phyloP scores from a whole-genome alignment of 2,329 filamentous ascomycete species.

The Arthrobotrys entomopaga region DNA sequence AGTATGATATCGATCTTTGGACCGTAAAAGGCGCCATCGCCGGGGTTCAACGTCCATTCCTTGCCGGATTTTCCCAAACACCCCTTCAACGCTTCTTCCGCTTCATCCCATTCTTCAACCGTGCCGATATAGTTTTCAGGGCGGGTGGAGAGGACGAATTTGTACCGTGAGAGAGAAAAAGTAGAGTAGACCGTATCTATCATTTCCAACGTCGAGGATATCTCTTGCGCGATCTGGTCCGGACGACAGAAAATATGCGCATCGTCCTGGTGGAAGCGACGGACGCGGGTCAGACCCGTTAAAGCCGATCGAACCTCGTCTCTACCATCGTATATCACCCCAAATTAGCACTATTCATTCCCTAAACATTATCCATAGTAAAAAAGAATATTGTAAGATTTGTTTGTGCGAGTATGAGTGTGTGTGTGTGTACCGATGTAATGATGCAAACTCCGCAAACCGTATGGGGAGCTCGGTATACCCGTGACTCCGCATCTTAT shows the following conservation, averaged over 20 bases:
- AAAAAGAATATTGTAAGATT: too few relatives aligned
- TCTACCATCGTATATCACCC: slow-evolving; percentile 62
- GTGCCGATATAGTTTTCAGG: slow-evolving; percentile 80
- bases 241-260: slow-evolving; percentile 89
- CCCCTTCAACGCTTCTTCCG: slow-evolving; percentile 73
- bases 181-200: slow-evolving; percentile 77
- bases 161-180: slow-evolving; percentile 76
- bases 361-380: not conserved
- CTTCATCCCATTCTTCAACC: slow-evolving; percentile 71
- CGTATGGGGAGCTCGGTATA: slow-evolving; percentile 84
- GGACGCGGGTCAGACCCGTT: slow-evolving; percentile 82
- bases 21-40: slow-evolving; percentile 89
- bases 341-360: not conserved
- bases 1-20: slow-evolving; percentile 91
- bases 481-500: slow-evolving; percentile 76
- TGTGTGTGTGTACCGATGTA: slow-evolving; percentile 58
- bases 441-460: slow-evolving; percentile 77
- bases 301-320: slow-evolving; percentile 86
- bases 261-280: slow-evolving; percentile 90
- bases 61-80: slow-evolving; percentile 73
- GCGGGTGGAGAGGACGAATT: slow-evolving; percentile 80
- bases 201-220: slow-evolving; percentile 77
- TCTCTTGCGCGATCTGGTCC: slow-evolving; percentile 78
- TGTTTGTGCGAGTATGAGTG: too few relatives aligned
- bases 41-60: slow-evolving; percentile 78